A percentile compares a stretch with the other conserved stretches of the same genome.
These are phyloP conservation scores for Kodamaea laetipori DNA, from an alignment of 805 yeast species.

Conservation along the genomic window DNA sequence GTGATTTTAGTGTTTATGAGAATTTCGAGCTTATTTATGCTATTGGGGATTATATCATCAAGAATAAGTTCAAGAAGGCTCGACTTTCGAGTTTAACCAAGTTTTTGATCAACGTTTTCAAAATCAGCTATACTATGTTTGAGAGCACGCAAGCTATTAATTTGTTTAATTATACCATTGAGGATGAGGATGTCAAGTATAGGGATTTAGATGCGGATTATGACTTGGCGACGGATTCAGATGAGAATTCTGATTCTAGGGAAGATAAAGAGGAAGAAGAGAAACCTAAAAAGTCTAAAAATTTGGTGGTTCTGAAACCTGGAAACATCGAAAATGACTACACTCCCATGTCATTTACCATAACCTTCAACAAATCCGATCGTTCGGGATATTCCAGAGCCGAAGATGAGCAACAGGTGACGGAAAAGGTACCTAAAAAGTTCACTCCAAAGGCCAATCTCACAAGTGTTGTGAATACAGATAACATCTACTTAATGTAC, in stretches of 20 bases:
- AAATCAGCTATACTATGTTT: constrained; percentile 39
- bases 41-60: constrained; percentile 39
- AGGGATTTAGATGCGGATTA: constrained; percentile 45
- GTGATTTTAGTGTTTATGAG: constrained; percentile 41
- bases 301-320: constrained; percentile 17
- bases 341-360: constrained; percentile 30
- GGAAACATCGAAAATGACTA: constrained; percentile 16
- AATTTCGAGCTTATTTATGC: constrained; percentile 44
- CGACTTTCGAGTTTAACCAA: constrained; percentile 25
- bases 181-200: constrained; percentile 41
- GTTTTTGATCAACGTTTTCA: constrained; percentile 32
- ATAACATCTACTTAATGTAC: constrained; percentile 41
- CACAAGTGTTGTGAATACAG: constrained; percentile 19
- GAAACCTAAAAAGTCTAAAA: constrained; percentile 19
- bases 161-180: constrained; percentile 46
- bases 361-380: constrained; percentile 25
- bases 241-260: constrained; percentile 15
- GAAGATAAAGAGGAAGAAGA: constrained; percentile 19
- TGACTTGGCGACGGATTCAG: constrained; percentile 27
- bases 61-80: constrained; percentile 19
- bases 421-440: constrained; percentile 10
- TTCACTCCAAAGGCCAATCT: constrained; percentile 15
- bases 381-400: constrained; percentile 5
- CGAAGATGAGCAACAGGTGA: constrained; percentile 4
- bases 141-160: constrained; percentile 53